Evolutionary conservation across 2,329 filamentous ascomycete species (phyloP), one percentile per base, ranked within the genome.

Genomic region (Trichoderma sp.): DNA sequence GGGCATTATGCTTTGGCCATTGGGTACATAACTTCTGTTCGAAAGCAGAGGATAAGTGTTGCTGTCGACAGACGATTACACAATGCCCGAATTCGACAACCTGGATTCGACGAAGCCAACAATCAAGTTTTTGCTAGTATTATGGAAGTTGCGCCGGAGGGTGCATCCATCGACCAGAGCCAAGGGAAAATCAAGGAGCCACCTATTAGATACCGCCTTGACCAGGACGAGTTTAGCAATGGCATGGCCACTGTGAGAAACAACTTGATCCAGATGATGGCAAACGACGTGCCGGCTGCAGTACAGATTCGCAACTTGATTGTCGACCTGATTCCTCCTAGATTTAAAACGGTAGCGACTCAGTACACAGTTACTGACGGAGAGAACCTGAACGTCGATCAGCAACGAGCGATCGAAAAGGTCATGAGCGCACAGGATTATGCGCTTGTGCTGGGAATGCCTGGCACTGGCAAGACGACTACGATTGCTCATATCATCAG

Each of bases 191-290:
- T 84, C 71, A 82, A 84, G 68, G 82, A 84, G 67, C 78, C 84
- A 4, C 86, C 86, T 4, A 80, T 91, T 6, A 84, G 88, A 58
- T 99, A 97, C 74, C 90, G 95, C 27, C 83, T 99, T 4, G 95
- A 99, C 79, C 97, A 97, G 77, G 95, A 99, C 74, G 95, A 99
- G 76, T 99, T 99, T 79, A 97, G 93, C 79, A 98, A 97, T 74
- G 95, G 95, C 67, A 97, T 99, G 92, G 93, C 95, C 3, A 91
- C 91, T 34, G 92, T 97, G 54, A 89, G 95, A 64, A 97, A 97
- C 79, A 99, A 98, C 73, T 85, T 99, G 1, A 88, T 98, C 35
- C 92, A 94, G 72, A 87, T 97, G 73, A 98, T 99, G 94, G 88
- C 92, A 48, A 89, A 93, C 71, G 87, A 88, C 52, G 83, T 90